These are phyloP conservation scores for Verticillium nonalfalfae DNA, from an alignment of 2,329 filamentous ascomycete genomes.

Conservation along the genomic window DNA sequence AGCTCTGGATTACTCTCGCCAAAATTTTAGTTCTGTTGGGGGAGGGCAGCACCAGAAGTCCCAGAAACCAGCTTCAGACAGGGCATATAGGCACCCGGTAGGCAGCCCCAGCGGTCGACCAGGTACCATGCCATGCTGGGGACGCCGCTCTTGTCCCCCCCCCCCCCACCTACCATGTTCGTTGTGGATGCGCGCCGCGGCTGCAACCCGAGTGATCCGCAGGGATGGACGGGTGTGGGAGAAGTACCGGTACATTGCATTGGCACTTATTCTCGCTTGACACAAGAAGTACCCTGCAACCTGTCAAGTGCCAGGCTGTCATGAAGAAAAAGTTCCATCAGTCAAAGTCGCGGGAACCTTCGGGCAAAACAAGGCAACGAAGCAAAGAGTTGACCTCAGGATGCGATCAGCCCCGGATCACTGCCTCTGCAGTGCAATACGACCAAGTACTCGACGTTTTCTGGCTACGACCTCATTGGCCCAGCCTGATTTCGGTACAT, in stretches of 20 bases:
- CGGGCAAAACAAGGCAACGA: neutral
- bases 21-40: conserved; percentile 26
- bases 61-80: neutral
- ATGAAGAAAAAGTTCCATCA: neutral
- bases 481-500: neutral
- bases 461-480: neutral
- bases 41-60: conserved; percentile 9
- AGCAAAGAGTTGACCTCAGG: neutral
- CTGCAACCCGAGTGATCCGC: conserved; percentile 1
- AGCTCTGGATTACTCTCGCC: conserved; percentile 10
- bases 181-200: neutral
- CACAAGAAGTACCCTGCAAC: neutral
- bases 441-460: neutral
- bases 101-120: neutral
- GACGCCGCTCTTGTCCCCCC: no score
- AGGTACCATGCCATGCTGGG: neutral
- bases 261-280: neutral
- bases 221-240: neutral
- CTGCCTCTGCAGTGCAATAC: neutral
- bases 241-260: neutral
- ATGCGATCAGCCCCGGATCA: conserved; percentile 13
- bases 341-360: neutral
- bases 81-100: neutral
- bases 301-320: neutral
- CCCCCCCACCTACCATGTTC: neutral